phyloP scores from a whole-genome alignment of 805 yeast species.

The Metschnikowia santaceciliae region DNA sequence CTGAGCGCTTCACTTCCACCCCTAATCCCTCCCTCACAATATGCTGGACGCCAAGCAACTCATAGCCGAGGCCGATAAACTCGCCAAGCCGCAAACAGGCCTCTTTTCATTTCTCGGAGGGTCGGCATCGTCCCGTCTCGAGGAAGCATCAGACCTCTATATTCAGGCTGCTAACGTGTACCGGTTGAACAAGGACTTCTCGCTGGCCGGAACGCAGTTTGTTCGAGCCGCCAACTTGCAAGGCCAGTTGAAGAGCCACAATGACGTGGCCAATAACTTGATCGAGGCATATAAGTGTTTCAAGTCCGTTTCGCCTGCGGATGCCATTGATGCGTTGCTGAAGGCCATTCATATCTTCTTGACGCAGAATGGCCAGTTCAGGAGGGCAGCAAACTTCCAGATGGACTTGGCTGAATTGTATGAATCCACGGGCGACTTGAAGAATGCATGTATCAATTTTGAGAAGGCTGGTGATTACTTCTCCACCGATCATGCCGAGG shows the following conservation, averaged over 20 bases:
- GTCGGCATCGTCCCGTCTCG: constrained; percentile 58
- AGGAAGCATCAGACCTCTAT: constrained; percentile 90
- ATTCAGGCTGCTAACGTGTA: constrained; percentile 91
- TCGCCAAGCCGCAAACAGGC: constrained; percentile 61
- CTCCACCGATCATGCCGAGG: constrained; percentile 87
- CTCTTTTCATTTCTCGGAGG: constrained; percentile 63
- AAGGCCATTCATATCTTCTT: constrained; percentile 76
- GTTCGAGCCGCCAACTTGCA: constrained; percentile 83
- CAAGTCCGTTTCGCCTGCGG: constrained; percentile 66
- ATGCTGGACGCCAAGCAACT: constrained; percentile 39
- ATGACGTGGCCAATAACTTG: constrained; percentile 86
- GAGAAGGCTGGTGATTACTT: constrained; percentile 97
- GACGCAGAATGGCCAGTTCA: constrained; percentile 87
- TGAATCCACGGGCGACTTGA: constrained; percentile 65
- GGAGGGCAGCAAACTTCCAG: constrained; percentile 93
- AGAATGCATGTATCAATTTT: constrained; percentile 61
- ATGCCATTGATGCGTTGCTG: constrained; percentile 72
- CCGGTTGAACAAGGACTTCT: constrained; percentile 68
- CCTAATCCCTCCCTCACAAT: neutral
- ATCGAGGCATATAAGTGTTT: constrained; percentile 80
- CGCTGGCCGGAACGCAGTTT: constrained; percentile 77
- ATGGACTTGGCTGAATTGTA: constrained; percentile 85
- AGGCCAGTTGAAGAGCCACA: constrained; percentile 66
- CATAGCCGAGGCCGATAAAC: constrained; percentile 41
- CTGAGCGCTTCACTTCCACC: neutral